Conservation (phyloP, 305 asterid genomes). For the Rubia peregrina region DNA sequence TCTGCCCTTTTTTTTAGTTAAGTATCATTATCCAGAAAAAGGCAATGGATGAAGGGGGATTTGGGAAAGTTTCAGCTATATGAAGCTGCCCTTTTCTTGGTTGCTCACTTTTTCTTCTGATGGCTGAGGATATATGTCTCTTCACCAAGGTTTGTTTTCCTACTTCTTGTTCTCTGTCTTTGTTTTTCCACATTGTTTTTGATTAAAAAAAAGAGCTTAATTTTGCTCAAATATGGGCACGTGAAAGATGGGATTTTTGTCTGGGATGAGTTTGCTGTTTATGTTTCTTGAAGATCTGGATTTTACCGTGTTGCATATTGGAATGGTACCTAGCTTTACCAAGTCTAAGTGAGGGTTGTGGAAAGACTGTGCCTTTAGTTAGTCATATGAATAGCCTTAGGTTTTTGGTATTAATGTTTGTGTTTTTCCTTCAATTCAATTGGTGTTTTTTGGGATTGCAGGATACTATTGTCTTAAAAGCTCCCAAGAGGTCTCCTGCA, state of each 20-base stretch:
- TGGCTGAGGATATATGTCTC: constrained; percentile 69
- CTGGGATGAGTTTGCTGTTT: neutral
- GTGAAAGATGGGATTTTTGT: neutral
- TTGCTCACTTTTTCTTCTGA: constrained; percentile 21
- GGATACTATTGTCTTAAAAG: constrained; percentile 55
- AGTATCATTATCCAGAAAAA: neutral
- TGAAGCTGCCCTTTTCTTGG: constrained; percentile 24
- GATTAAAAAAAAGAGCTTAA: too few species aligned
- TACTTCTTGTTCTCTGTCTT: constrained; percentile 2
- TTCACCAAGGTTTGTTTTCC: constrained; percentile 53
- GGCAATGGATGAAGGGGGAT: constrained; percentile 18
- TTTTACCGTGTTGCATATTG: neutral
- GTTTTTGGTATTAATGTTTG: neutral
- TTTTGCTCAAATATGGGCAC: neutral
- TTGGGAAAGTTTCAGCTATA: constrained; percentile 28
- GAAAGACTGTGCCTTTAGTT: neutral
- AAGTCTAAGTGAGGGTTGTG: neutral
- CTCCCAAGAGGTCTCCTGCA: constrained; percentile 69
- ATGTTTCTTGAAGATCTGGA: neutral
- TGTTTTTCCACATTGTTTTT: neutral
- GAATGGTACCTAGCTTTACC: neutral
- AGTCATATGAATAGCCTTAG: neutral
- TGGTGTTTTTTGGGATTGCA: constrained; percentile 25
- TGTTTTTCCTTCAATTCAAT: neutral
- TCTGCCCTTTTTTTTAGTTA: neutral